phyloP scores from a whole-genome alignment of 805 yeast genomes.

The Kodamaea kaohsiungensis region DNA sequence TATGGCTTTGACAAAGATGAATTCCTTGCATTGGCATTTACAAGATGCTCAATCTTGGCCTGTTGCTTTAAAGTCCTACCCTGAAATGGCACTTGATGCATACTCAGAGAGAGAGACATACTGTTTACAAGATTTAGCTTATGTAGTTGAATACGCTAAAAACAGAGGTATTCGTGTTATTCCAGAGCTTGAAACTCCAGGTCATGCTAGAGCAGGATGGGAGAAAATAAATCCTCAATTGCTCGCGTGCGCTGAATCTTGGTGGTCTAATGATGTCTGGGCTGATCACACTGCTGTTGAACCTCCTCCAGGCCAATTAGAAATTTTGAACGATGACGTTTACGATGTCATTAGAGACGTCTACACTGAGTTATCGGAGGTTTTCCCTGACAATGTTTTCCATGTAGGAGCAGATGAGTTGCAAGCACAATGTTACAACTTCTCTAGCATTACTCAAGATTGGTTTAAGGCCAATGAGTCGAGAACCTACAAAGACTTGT shows the following conservation, averaged over 20 bases:
- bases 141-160: slow-evolving; percentile 32
- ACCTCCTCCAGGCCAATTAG: slow-evolving; percentile 45
- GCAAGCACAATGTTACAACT: slow-evolving; percentile 33
- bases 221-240: slow-evolving; percentile 28
- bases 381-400: slow-evolving; percentile 38
- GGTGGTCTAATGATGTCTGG: slow-evolving; percentile 27
- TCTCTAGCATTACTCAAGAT: slow-evolving; percentile 22
- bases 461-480: slow-evolving; percentile 28
- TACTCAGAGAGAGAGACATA: slow-evolving; percentile 33
- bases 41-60: slow-evolving; percentile 46
- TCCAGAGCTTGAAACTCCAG: slow-evolving; percentile 46
- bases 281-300: slow-evolving; percentile 29
- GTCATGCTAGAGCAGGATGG: slow-evolving; percentile 45
- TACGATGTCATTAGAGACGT: slow-evolving; percentile 34
- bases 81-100: slow-evolving; percentile 41
- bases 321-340: slow-evolving; percentile 30
- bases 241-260: slow-evolving; percentile 31
- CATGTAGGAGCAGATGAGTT: slow-evolving; percentile 46
- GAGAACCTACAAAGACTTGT: slow-evolving; percentile 28
- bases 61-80: slow-evolving; percentile 27
- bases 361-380: slow-evolving; percentile 29
- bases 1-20: slow-evolving; percentile 39
- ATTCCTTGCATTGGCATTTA: slow-evolving; percentile 43
- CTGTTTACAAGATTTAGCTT: slow-evolving; percentile 24
- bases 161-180: slow-evolving; percentile 40